Evolutionary conservation across 495 filamentous ascomycete species (phyloP).

Genomic region (Penicillium crystallinum): DNA sequence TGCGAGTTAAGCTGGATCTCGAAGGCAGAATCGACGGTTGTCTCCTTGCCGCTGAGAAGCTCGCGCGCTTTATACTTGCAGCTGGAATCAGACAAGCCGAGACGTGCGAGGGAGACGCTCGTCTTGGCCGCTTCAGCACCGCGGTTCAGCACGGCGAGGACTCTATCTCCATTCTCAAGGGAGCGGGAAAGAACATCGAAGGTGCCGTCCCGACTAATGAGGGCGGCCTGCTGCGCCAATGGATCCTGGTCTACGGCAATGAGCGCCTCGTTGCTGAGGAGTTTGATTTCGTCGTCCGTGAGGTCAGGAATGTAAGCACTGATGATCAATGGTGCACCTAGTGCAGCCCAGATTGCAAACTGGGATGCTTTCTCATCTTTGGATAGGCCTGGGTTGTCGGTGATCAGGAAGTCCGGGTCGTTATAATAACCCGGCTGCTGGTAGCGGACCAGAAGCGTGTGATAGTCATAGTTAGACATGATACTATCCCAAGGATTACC

Average conservation of each 20-base stretch:
- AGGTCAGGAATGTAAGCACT: slow-evolving; percentile 37
- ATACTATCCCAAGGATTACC: slow-evolving; percentile 38
- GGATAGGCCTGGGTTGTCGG: slow-evolving; percentile 33
- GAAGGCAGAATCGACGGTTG: slow-evolving; percentile 8
- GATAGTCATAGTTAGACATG: slow-evolving; percentile 37
- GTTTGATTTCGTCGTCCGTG: slow-evolving; percentile 25
- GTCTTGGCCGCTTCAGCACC: slow-evolving; percentile 15
- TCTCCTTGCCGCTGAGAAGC: slow-evolving; percentile 15
- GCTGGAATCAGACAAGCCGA: slow-evolving; percentile 17
- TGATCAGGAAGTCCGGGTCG: slow-evolving; percentile 42
- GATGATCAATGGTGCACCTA: slow-evolving; percentile 37
- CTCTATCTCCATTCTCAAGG: slow-evolving; percentile 26
- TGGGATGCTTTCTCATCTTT: slow-evolving; percentile 37
- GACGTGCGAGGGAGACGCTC: slow-evolving; percentile 12
- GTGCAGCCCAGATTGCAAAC: slow-evolving; percentile 39
- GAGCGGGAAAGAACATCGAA: slow-evolving; percentile 32
- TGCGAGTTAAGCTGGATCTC: slow-evolving; percentile 22
- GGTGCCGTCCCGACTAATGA: slow-evolving; percentile 30
- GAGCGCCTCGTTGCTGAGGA: slow-evolving; percentile 32
- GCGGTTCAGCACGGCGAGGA: slow-evolving; percentile 31
- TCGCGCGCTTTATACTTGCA: slow-evolving; percentile 20
- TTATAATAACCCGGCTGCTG: slow-evolving; percentile 41
- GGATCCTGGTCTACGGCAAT: slow-evolving; percentile 39
- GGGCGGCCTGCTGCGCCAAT: slow-evolving; percentile 35
- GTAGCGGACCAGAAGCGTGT: slow-evolving; percentile 35